Base-by-base conservation (phyloP, 805 yeast genomes). In the Candida patagonica region DNA sequence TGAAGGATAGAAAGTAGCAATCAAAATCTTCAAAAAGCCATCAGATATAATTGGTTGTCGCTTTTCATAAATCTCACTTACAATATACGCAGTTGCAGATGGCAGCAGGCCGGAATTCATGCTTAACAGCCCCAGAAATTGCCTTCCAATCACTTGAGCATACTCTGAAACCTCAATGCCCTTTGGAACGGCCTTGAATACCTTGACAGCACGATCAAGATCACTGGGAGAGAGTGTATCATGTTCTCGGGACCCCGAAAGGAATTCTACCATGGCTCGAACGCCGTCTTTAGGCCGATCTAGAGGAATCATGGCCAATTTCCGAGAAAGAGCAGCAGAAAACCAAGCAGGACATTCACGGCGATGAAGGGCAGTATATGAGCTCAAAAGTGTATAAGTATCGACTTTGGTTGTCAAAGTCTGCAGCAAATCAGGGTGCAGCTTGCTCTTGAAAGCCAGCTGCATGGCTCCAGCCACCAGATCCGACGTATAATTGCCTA, bases 211-310 rank as follows among this genome's bases (percentile, higher is more conserved):
- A 42, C 78, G 73, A 21, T 74, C 76, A 35, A 84, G 66, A 47
- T 76, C 80, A 24, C 74, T 76, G n/a, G 77, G 59, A 46, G 77
- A 78, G 10, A 86, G 59, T 9, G 75, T 77, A 41, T 80, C 89
- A 40, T 70, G 67, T 30, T 85, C 94, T 42, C 95, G 65, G 20
- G 83, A 64, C 0, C 95, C 95, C 10, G 82, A 64, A 0, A 83
- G 67, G 46, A 83, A 76, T 57, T 89, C 96, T 22, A 87, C 67
- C 37, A 89, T 59, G 1, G 87, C 69, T 22, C 73, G 60, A 1
- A 92, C 75, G 0, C 97, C 96, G 51, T 80, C 78, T 1, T 59
- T 56, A 2, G 70, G 57, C 19, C 94, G 68, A 31, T 67, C 57
- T 16, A 74, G 55, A 1, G 82, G 80, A 21, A 85, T 58, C 2